phyloP scores from a whole-genome alignment of 768 basidiomycete genomes.

The Galerina marginata region DNA sequence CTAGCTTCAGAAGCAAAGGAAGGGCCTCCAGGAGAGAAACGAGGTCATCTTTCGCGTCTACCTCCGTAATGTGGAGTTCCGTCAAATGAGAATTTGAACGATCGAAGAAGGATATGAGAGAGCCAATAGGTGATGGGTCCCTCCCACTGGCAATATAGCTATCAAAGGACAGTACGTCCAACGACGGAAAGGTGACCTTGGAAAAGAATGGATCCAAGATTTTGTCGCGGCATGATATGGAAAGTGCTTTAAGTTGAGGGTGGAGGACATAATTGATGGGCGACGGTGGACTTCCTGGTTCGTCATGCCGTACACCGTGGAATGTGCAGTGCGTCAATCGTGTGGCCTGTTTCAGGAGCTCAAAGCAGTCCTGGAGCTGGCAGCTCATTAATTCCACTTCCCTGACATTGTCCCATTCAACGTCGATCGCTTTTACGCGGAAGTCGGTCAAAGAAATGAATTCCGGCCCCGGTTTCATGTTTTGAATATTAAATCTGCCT shows the following conservation, averaged over 20 bases:
- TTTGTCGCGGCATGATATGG: too few species aligned
- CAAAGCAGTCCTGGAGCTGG: neutral
- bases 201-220: too few species aligned
- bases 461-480: neutral
- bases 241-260: too few species aligned
- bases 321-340: neutral
- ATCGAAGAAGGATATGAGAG: neutral
- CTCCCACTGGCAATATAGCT: too few species aligned
- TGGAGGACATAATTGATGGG: too few species aligned
- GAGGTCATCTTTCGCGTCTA: neutral
- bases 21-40: neutral
- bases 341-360: neutral
- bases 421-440: neutral
- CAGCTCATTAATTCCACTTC: neutral
- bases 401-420: neutral
- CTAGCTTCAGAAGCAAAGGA: neutral
- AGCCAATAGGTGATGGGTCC: neutral
- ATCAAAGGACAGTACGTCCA: too few species aligned
- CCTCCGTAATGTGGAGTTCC: neutral
- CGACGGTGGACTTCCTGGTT: neutral
- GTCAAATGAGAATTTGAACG: neutral
- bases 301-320: neutral
- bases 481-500: neutral
- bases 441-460: neutral
- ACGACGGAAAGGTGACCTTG: too few species aligned